Evolutionary conservation across 148 eudicot species (phyloP), one percentile per base, ranked within the genome.

Genomic region (Rhododendron henanense): DNA sequence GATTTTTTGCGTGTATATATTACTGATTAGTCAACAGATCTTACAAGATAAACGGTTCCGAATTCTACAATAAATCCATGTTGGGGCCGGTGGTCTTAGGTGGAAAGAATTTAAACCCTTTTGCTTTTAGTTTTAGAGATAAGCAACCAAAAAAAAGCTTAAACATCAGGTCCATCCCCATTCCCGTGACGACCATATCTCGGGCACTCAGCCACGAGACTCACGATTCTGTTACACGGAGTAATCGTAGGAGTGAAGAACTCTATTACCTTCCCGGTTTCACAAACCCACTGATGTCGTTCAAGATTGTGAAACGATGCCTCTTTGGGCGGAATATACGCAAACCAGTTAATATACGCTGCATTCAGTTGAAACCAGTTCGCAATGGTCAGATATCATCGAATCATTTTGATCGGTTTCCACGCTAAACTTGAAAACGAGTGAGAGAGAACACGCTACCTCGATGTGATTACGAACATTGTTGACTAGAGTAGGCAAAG

Each of bases 401-500:
- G 39, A 33, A 31, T 71, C 8, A 14, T 33, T 25, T 71, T 2
- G 41, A 71, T 37, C 9, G 16, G 28, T 69, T n/a, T 55, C 25
- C 21, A 82, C 10, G 1, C 15, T 1, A 18, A 63, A 19, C n/a
- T 15, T 5, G 11, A 39, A 79, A 57, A 85, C 37, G 14, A 69
- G 9, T 16, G 71, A 65, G 69, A 63, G 51, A 14, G 55, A 44
- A 45, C n/a, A 71, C 71, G 31, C 33, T 79, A 96, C 99, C 97
- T 96, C 99, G 23, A 94, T 71, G 47, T 87, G 85, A 81, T 96
- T 94, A 71, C 95, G 93, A 85, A 90, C 67, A 84, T 85, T 94
- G 78, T 96, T 96, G 3, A 92, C 41, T 31, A 96, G 81, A 53
- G 99, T 94, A 55, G 99, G 99, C 91, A 96, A 88, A 67, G 99